These are phyloP conservation scores for Pythium guiyangense DNA, from an alignment of 352 stramenopile species.

Conservation along the genomic window DNA sequence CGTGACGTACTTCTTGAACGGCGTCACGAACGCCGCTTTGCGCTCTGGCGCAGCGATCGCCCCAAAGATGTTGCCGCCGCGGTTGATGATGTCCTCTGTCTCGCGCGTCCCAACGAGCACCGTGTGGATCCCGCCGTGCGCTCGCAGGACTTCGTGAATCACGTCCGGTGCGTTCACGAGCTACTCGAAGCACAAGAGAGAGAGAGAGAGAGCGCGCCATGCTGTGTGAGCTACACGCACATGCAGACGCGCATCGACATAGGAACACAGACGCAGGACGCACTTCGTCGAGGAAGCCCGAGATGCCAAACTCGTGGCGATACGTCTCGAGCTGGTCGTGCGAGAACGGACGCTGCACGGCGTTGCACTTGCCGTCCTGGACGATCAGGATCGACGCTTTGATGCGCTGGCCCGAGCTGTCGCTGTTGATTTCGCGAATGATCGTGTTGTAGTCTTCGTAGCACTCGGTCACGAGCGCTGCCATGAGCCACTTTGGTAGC, in stretches of 20 bases:
- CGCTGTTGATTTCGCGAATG: constrained; percentile 56
- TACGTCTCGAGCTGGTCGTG: constrained; percentile 48
- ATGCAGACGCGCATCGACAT: neutral
- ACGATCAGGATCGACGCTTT: constrained; percentile 73
- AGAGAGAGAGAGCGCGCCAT: neutral
- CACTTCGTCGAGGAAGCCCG: constrained; percentile 77
- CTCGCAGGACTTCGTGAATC: constrained; percentile 73
- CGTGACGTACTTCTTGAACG: constrained; percentile 85
- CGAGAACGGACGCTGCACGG: constrained; percentile 54
- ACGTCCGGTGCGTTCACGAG: constrained; percentile 78
- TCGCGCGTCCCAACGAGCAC: constrained; percentile 67
- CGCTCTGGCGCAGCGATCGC: constrained; percentile 45
- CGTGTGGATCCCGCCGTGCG: constrained; percentile 67
- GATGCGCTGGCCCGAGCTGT: constrained; percentile 32
- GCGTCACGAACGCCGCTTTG: constrained; percentile 73
- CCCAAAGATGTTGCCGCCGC: constrained; percentile 56
- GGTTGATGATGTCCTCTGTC: constrained; percentile 80
- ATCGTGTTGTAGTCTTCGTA: constrained; percentile 82
- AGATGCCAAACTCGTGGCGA: constrained; percentile 55
- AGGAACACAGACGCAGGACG: neutral
- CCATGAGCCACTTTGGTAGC: constrained; percentile 75
- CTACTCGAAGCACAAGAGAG: constrained; percentile 18
- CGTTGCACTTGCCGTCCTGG: constrained; percentile 46
- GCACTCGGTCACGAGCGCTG: constrained; percentile 70
- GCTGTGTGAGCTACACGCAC: neutral